Evolutionary conservation across 2,329 filamentous ascomycete species (phyloP), one percentile per base, ranked within the genome.

Genomic region (Colletotrichum sp.): DNA sequence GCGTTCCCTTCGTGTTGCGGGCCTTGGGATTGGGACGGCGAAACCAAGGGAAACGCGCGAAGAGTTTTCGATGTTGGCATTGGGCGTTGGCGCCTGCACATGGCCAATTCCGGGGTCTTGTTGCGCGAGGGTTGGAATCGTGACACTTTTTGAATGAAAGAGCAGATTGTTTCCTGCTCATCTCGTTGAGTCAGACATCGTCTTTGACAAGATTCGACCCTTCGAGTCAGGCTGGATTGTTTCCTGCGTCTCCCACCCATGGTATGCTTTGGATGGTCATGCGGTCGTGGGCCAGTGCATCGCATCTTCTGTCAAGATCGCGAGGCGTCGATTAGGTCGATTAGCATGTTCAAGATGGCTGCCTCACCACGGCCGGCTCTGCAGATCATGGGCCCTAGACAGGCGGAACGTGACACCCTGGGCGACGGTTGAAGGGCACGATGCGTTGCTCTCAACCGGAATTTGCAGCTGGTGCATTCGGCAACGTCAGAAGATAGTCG

Each of bases 331-430:
- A 60, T 30, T 13, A 38, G 32, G 24, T 28, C 28, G 38, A 75
- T 72, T 57, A 26, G 43, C 55, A 43, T 30, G 52, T 30, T 21
- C 32, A 60, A 21, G 60, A 30, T 26, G 57, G 57, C 36, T 30
- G 34, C 38, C 21, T 64, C 43, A 12, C 36, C 24, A 36, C 24
- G 28, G 36, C 55, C 24, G 36, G 57, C 24, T 43, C 61, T 43
- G 70, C 57, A 76, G 70, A 69, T 76, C 70, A 69, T 74, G 32
- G 32, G 48, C 34, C 28, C 58, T 65, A 24, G 64, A n/a, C 28
- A 43, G 26, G n/a, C 21, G 64, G 43, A 60, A 60, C 65, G 58
- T 74, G 70, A 38, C 70, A 61, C 26, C 74, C 70, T 72, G 34
- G 69, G 18, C 57, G 18, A n/a, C 38, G 21, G 30, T 38, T n/a